Evolutionary conservation across 495 filamentous ascomycete genomes (phyloP), one percentile per base, ranked within the genome.

Genomic region (Jackrogersella multiformis): DNA sequence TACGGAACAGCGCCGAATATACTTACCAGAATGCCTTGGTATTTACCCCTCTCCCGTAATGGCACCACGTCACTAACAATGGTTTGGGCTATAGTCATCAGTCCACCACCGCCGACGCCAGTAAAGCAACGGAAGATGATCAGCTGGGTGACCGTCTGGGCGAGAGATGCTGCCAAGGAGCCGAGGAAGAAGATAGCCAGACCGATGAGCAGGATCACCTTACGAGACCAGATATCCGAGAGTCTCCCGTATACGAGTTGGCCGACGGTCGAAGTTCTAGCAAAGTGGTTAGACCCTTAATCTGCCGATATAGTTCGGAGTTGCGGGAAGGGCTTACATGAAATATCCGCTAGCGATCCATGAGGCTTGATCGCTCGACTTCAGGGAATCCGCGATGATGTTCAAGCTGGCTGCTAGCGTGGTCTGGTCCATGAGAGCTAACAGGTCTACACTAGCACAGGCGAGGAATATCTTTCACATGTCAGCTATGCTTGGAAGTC

Each of bases 141-240:
- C 18, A 87, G 74, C 62, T 86, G 82, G 2, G 78, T 80, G 42
- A 81, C 80, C 0, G 77, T 81, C 48, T 82, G 79, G 4, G 85
- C 77, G 7, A 86, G 78, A 4, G 84, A 83, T 9, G 82, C 76
- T 21, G 82, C 81, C 2, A 88, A 70, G 0, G 83, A 85, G 0
- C 85, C 85, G 48, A 86, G 28, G 62, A 85, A 85, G 70, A 87
- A 84, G 23, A 85, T 82, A 1, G 71, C 82, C 5, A 87, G 67
- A 1, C 81, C 82, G 16, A 76, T 73, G 36, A 86, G 79, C 4
- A 87, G 75, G 15, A 86, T 78, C 5, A 79, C 67, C 61, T 87
- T 87, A 20, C 84, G 84, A 2, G 83, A 85, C 76, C 83, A 87
- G 57, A 87, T 84, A 58, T 87, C 83, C 10, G 84, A 86, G 16